Base-by-base conservation (phyloP, 768 basidiomycete genomes). In the Termitomyces titanicus region DNA sequence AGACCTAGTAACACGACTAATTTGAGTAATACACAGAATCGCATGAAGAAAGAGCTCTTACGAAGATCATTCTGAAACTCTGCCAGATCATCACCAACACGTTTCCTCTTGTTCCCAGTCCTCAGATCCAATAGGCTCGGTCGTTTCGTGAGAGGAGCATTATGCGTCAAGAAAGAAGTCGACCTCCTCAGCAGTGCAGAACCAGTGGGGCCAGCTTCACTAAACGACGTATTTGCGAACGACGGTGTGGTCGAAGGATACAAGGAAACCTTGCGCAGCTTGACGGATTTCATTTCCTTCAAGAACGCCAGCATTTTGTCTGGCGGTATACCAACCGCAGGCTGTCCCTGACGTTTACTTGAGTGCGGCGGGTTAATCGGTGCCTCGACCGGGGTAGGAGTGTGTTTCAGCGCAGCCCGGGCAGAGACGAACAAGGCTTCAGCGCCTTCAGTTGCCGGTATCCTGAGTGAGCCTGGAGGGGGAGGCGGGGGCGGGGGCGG, bases 291-390 rank as follows among this genome's bases (percentile, higher is more conserved):
- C 78, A 92, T 84, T 67, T 92, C 90, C 6, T 72, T 84, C 58
- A 92, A 68, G 63, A 92, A 92, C 1, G 85, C 88, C 0, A 86
- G 86, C 87, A 92, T 90, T 66, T 92, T 88, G 57, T 92, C 90
- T 2, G 85, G 78, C 0, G 88, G 79, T 10, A 92, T 76, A n/a
- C 86, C 86, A 11, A 91, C 74, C 0, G 86, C 83, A 0, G 89
- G 85, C 54, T 81, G 79, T 7, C 85, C 86, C 13, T 78, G 67
- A 50, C 81, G 80, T 35, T 74, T 76, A 1, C 64, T 58, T 13
- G 69, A 60, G 5, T 69, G 64, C 6, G 66, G 63, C 17, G 75
- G 71, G 61, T 87, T 88, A 51, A 89, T 89, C 0, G 88, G 85
- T 0, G 82, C 82, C 66, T 89, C 88, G 17, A 78, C 71, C 0